A percentile compares a stretch with the other conserved stretches of the same genome.
phyloP scores from a whole-genome alignment of 2,329 filamentous ascomycete species.

The Pseudogymnoascus sp. region DNA sequence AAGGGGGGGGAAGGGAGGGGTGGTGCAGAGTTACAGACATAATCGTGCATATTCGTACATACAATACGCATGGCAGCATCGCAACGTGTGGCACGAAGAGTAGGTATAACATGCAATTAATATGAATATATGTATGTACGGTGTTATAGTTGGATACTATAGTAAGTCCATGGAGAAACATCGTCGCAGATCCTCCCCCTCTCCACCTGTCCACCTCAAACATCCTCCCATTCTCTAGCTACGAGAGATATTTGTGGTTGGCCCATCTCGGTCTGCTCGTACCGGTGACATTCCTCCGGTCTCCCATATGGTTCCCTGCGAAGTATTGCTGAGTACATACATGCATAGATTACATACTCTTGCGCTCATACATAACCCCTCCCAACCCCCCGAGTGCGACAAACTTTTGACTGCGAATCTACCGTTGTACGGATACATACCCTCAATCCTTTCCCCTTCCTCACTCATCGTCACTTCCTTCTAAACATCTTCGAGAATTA shows the following conservation, averaged over 20 bases:
- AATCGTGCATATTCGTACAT: neutral
- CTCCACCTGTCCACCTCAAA: neutral
- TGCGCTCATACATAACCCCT: neutral
- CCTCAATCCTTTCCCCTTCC: neutral
- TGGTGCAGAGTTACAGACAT: neutral
- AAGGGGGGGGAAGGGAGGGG: neutral
- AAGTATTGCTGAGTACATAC: neutral
- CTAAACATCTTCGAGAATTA: neutral
- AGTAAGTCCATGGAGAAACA: slow-evolving; percentile 6
- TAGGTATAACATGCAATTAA: neutral
- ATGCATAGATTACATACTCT: neutral
- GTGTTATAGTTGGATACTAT: neutral
- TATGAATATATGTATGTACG: neutral
- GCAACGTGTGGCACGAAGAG: neutral
- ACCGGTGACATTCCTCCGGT: neutral
- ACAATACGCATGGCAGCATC: slow-evolving; percentile 2
- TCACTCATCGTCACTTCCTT: neutral
- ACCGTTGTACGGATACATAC: neutral
- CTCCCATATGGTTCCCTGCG: neutral
- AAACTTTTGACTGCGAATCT: neutral
- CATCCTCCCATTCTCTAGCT: neutral
- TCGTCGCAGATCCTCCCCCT: neutral
- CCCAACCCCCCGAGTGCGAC: neutral
- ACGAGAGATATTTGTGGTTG: neutral
- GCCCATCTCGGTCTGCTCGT: neutral